Base-by-base conservation (phyloP, 2,329 filamentous ascomycete genomes). In the Botrytis hyacinthi region DNA sequence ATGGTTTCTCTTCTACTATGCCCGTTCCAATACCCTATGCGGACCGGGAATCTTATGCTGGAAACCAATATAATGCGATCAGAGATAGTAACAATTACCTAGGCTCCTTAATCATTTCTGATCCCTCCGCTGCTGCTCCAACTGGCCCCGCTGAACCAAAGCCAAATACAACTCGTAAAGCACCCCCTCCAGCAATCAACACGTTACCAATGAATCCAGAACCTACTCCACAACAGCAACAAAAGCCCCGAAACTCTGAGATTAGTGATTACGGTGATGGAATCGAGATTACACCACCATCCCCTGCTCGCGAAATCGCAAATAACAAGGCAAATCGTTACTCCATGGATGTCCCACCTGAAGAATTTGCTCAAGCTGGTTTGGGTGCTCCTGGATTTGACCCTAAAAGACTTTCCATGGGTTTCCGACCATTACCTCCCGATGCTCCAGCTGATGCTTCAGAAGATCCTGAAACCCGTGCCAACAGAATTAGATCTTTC, bases 401-500 rank as follows among this genome's bases (percentile, higher is more conserved):
- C 74, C 85, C 83, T 78, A 87, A 87, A 75, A 86, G 90, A 73
- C 82, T 92, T n/a, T 92, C 90, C 1, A 88, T 92, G 63, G 90
- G 90, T 42, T 87, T 97, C 82, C 92, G 96, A 26, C 96, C 96
- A 35, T 87, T 99, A 75, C 96, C 96, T 8, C 93, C 94, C 51
- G 91, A 95, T 80, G 93, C 97, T 76, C 44, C 44, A 54, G 90
- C 93, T 72, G 87, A 86, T 44, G 89, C 91, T 61, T 89, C 91
- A 4, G 96, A 98, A 81, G 95, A 98, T 81, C 94, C 96, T 0
- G 96, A 98, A 82, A 91, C 95, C 80, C 90, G 96, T 79, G 96
- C 96, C 76, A 98, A 98, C 85, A 91, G 96, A 74, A 99, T 99
- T 78, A 90, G 96, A 82, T 99, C 96, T 6, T 99, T 99, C 85